These are phyloP conservation scores for Paecilomyces niveus DNA, from an alignment of 2,329 filamentous ascomycete species.

Conservation along the genomic window DNA sequence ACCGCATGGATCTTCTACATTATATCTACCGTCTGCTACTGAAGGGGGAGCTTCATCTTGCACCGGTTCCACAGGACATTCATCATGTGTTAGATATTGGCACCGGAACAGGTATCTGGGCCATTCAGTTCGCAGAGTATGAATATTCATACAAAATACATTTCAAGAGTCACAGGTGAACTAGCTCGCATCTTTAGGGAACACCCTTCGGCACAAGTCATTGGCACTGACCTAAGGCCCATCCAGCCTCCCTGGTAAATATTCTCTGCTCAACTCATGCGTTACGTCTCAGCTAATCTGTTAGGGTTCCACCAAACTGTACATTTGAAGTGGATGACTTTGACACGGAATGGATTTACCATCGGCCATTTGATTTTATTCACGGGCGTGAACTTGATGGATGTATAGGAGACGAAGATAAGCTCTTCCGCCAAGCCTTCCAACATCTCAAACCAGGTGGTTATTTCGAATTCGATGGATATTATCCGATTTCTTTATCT, in stretches of 20 bases:
- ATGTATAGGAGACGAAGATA: conserved; percentile 11
- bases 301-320: conserved; percentile 17
- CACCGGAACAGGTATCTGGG: conserved; percentile 3
- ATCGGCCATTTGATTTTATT: conserved; percentile 16
- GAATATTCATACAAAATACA: neutral
- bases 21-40: neutral
- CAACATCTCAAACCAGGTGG: conserved; percentile 37
- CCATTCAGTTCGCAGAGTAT: conserved; percentile 8
- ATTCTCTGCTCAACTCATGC: neutral
- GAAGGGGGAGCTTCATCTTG: neutral
- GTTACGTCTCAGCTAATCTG: neutral
- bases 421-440: conserved; percentile 9
- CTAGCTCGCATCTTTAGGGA: conserved; percentile 5
- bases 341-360: conserved; percentile 16
- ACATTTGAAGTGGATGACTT: conserved; percentile 19
- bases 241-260: conserved; percentile 14
- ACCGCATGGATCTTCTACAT: neutral
- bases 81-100: neutral
- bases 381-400: conserved; percentile 17
- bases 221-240: conserved; percentile 15
- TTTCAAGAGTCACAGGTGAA: neutral
- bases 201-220: conserved; percentile 14
- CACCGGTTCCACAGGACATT: neutral
- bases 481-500: conserved; percentile 16
- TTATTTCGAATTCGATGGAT: conserved; percentile 39